Evolutionary conservation across 2,329 filamentous ascomycete genomes (phyloP).

Genomic region (Penicillium sp.): DNA sequence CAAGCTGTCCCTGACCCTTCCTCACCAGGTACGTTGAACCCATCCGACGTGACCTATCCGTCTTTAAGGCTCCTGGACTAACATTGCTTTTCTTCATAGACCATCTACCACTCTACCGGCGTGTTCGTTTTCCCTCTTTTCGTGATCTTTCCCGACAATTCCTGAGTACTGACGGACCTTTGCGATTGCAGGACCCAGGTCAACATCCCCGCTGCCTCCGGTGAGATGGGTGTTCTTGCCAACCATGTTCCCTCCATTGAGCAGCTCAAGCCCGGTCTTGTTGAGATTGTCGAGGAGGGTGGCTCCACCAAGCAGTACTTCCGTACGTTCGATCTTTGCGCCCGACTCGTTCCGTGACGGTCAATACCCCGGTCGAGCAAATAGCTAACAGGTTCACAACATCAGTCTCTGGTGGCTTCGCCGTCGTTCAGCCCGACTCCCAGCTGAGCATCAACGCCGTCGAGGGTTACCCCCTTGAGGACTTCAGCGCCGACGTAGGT

Average conservation of each 20-base stretch:
- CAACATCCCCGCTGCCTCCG: conserved; percentile 96
- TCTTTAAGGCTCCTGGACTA: conserved; percentile 18
- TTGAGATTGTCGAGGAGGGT: conserved; percentile 92
- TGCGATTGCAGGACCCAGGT: conserved; percentile 77
- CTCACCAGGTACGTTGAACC: conserved; percentile 79
- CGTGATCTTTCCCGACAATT: conserved; percentile 8
- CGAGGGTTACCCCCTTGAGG: conserved; percentile 89
- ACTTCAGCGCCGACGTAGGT: conserved; percentile 79
- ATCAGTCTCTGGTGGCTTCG: conserved; percentile 91
- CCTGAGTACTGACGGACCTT: conserved; percentile 50
- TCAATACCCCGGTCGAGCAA: conserved; percentile 7
- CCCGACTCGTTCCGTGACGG: conserved; percentile 1
- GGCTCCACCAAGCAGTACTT: conserved; percentile 93
- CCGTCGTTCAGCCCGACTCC: conserved; percentile 92
- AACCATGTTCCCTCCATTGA: conserved; percentile 99
- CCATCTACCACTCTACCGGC: conserved; percentile 65
- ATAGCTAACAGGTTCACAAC: conserved; percentile 16
- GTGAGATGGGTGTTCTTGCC: conserved; percentile 98
- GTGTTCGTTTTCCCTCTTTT: conserved; percentile 52
- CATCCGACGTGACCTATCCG: conserved; percentile 2
- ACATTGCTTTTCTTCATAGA: conserved; percentile 40
- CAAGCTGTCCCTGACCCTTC: conserved; percentile 95
- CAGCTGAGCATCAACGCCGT: conserved; percentile 96
- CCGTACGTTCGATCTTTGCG: conserved; percentile 57
- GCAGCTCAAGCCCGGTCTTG: conserved; percentile 93